Evolutionary conservation across 768 basidiomycete genomes (phyloP).

Genomic region (Boletellus sp.): DNA sequence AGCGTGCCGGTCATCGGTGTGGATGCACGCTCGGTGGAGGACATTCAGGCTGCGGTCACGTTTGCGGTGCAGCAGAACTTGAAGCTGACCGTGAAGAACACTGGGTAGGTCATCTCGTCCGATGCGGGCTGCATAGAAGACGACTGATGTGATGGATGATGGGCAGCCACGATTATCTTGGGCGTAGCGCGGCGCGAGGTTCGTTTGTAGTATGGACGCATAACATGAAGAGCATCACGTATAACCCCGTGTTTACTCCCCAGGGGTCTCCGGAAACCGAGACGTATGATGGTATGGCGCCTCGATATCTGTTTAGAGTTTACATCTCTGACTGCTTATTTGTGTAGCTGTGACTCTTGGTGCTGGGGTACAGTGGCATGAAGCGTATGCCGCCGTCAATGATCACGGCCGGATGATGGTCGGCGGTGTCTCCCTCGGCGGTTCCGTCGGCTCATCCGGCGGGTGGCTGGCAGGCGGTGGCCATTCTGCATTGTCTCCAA

Average conservation of each 20-base stretch:
- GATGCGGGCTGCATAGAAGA: neutral
- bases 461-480: conserved; percentile 53
- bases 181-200: conserved; percentile 37
- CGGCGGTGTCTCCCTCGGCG: conserved; percentile 40
- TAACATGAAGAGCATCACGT: conserved; percentile 38
- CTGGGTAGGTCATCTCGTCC: conserved; percentile 17
- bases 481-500: conserved; percentile 40
- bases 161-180: conserved; percentile 38
- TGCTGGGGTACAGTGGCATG: conserved; percentile 48
- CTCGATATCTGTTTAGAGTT: neutral
- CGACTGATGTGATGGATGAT: neutral
- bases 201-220: conserved; percentile 44
- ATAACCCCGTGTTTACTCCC: conserved; percentile 30
- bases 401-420: conserved; percentile 39
- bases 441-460: conserved; percentile 46
- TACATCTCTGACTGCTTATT: conserved; percentile 12
- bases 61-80: conserved; percentile 23
- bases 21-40: conserved; percentile 19
- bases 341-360: conserved; percentile 30
- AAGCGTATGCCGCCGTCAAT: conserved; percentile 42
- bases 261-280: conserved; percentile 26
- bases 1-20: conserved; percentile 25
- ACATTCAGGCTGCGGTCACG: conserved; percentile 24
- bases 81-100: conserved; percentile 27
- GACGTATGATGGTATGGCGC: conserved; percentile 21